phyloP scores from a whole-genome alignment of 2,329 filamentous ascomycete species.

The Boeremia lycopersici region DNA sequence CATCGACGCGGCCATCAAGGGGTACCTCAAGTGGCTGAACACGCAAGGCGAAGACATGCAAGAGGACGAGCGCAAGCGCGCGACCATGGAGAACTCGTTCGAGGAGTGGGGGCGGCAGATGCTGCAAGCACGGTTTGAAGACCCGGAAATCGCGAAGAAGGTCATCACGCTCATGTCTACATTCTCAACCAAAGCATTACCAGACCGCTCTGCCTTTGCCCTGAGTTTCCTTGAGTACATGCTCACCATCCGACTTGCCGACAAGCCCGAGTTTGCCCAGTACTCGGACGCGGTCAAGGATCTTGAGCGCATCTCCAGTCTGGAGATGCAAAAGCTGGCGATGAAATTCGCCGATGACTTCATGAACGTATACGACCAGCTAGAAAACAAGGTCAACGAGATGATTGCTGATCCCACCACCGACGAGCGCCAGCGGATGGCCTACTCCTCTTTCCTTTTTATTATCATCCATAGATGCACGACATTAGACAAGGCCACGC shows the following conservation, averaged over 20 bases:
- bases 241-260: constrained; percentile 77
- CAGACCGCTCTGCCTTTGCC: constrained; percentile 80
- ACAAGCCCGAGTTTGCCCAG: constrained; percentile 70
- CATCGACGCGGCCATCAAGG: constrained; percentile 85
- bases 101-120: constrained; percentile 75
- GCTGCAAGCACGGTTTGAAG: constrained; percentile 75
- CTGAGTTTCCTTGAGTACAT: constrained; percentile 91
- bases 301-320: constrained; percentile 80
- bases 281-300: constrained; percentile 92
- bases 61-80: constrained; percentile 57
- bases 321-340: constrained; percentile 86
- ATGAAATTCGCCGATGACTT: constrained; percentile 91
- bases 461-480: constrained; percentile 89
- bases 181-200: constrained; percentile 80
- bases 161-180: constrained; percentile 82
- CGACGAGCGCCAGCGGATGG: constrained; percentile 83
- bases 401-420: constrained; percentile 73
- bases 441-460: constrained; percentile 88
- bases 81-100: constrained; percentile 66
- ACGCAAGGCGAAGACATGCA: constrained; percentile 59
- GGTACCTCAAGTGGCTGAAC: constrained; percentile 80
- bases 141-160: constrained; percentile 82
- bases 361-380: constrained; percentile 82
- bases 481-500: constrained; percentile 71
- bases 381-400: constrained; percentile 82